phyloP scores from a whole-genome alignment of 1,284 basidiomycete genomes.

The Trametes sp. region DNA sequence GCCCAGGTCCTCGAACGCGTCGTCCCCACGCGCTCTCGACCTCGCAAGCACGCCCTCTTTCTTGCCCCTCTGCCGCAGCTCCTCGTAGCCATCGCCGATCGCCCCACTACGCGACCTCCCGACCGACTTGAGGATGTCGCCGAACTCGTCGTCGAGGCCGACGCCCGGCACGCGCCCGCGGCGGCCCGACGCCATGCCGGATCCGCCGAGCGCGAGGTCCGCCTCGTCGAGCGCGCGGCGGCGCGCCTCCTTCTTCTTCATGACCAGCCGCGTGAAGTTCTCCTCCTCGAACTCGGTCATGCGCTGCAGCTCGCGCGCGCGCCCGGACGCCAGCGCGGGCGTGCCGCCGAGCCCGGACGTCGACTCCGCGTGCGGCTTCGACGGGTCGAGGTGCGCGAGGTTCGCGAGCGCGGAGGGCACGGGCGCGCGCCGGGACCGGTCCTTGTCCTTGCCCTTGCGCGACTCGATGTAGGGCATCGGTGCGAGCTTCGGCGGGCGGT shows the following conservation, averaged over 20 bases:
- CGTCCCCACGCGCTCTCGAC: slow-evolving; percentile 51
- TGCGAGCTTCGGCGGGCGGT: slow-evolving; percentile 92
- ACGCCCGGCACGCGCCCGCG: slow-evolving; percentile 68
- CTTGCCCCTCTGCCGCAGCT: slow-evolving; percentile 71
- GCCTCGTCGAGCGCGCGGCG: slow-evolving; percentile 88
- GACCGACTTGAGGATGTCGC: slow-evolving; percentile 75
- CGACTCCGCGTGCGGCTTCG: slow-evolving; percentile 73
- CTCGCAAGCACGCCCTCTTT: slow-evolving; percentile 69
- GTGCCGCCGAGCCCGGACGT: slow-evolving; percentile 81
- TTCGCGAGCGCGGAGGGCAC: slow-evolving; percentile 77
- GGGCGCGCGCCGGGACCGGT: slow-evolving; percentile 54
- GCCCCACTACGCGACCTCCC: slow-evolving; percentile 53
- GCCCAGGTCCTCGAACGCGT: slow-evolving; percentile 51
- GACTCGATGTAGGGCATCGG: slow-evolving; percentile 90
- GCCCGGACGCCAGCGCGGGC: slow-evolving; percentile 64
- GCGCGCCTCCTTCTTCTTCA: slow-evolving; percentile 90
- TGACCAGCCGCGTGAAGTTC: slow-evolving; percentile 91
- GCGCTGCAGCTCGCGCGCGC: slow-evolving; percentile 81
- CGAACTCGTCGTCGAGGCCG: slow-evolving; percentile 86
- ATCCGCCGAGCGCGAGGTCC: slow-evolving; percentile 88
- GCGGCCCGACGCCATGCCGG: slow-evolving; percentile 57
- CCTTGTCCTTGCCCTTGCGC: slow-evolving; percentile 54
- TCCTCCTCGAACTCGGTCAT: slow-evolving; percentile 96
- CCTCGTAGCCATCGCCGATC: slow-evolving; percentile 75
- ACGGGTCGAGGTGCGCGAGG: slow-evolving; percentile 70